Base-by-base conservation (phyloP, 2,329 filamentous ascomycete species). In the Stachybotrys echinatus region DNA sequence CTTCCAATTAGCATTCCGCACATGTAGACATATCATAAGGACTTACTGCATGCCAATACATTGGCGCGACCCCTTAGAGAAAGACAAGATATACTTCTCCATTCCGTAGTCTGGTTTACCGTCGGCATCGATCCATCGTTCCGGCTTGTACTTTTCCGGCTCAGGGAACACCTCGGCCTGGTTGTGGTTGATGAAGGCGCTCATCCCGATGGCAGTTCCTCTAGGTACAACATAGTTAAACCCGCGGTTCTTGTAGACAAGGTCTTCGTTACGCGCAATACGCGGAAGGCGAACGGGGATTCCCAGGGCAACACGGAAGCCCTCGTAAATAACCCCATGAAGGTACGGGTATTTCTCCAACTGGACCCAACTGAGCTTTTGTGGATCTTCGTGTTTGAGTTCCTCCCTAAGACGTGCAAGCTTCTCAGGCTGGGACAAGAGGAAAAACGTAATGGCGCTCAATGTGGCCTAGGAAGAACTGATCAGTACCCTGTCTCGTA, bases 281-380 rank as follows among this genome's bases (percentile, higher is more conserved):
- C 60, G 51, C 23, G 47, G 57, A 5, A 58, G 61, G 0, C 59
- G 54, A 19, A 56, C 55, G 3, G 60, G 59, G 6, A 67, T 61
- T 7, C 64, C 65, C 2, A 60, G 61, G 56, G 61, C 61, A 47
- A 68, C 49, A 1, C 70, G 66, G 5, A 73, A 48, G 1, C 63
- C 59, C 45, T 73, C 70, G 20, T 67, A 62, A 12, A 73, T 59
- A 3, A 72, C 64, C 3, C 65, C 68, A 31, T 61, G 57, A 0
- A 73, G 55, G 44, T 71, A 73, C 0, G 70, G 66, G 0, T 66
- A 58, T 42, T 60, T 57, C 50, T 72, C 69, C 1, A 73, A 62
- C 1, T 54, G 52, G 0, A 54, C 61, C 64, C 61, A 67, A 1
- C 54, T 50, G 3, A 63, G 58, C 2, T 65, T 54, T 2, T 56